A percentile compares a stretch with the other conserved stretches of the same genome.
Conservation (phyloP, 2,329 filamentous ascomycete genomes). For the Paraphoma chrysanthemicola region DNA sequence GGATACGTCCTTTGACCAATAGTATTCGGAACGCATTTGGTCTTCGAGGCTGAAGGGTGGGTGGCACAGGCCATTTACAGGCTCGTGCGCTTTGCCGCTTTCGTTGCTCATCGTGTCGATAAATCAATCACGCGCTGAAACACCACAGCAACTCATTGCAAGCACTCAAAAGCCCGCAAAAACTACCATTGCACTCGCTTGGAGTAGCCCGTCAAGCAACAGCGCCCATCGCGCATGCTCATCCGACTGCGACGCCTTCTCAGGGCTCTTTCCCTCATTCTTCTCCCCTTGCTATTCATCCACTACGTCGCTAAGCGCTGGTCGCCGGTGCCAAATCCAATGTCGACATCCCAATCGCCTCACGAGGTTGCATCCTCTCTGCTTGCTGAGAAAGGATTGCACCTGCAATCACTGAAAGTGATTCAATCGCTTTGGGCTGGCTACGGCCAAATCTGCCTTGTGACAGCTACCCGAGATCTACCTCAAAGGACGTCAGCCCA, state of each 20-base stretch:
- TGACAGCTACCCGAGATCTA: conserved; percentile 51
- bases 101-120: no score
- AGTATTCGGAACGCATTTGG: no score
- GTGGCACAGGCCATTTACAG: no score
- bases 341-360: conserved; percentile 38
- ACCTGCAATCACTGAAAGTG: conserved; percentile 28
- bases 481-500: neutral
- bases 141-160: no score
- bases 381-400: conserved; percentile 31
- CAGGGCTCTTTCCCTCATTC: neutral
- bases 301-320: neutral
- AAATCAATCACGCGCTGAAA: no score
- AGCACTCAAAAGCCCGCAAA: no score
- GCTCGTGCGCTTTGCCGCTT: no score
- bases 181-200: no score
- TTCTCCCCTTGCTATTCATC: neutral
- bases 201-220: no score
- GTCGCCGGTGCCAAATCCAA: conserved; percentile 35
- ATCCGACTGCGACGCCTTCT: neutral
- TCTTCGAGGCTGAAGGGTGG: no score
- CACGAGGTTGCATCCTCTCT: conserved; percentile 33
- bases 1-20: no score
- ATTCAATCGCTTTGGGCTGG: conserved; percentile 58
- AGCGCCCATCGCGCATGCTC: neutral
- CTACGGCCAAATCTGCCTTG: conserved; percentile 62